phyloP scores from a whole-genome alignment of 352 stramenopile genomes.

The Globisporangium camurandrum region DNA sequence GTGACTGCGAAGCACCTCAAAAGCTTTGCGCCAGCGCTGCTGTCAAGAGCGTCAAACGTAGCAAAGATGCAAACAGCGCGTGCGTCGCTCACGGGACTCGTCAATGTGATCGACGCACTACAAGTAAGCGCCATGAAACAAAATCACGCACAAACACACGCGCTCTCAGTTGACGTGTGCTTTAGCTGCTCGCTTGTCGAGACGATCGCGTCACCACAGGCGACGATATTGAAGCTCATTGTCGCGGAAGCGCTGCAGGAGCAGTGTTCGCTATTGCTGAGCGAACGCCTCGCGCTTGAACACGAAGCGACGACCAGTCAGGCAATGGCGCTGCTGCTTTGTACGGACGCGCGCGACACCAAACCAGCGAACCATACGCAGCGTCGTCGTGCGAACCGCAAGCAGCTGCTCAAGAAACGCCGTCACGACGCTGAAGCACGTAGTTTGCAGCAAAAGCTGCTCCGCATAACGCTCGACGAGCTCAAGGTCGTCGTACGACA shows the following conservation, averaged over 20 bases:
- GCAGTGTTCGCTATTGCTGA: conserved; percentile 59
- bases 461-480: conserved; percentile 36
- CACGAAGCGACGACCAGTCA: conserved; percentile 16
- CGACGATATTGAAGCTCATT: conserved; percentile 51
- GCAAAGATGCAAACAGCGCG: neutral
- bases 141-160: conserved; percentile 1
- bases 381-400: conserved; percentile 47
- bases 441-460: conserved; percentile 24
- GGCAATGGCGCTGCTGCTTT: neutral
- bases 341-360: neutral
- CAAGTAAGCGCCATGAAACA: no score
- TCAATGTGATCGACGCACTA: conserved; percentile 6
- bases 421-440: conserved; percentile 33
- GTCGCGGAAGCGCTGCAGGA: conserved; percentile 68
- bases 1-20: conserved; percentile 15
- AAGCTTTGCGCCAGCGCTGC: neutral
- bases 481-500: conserved; percentile 21
- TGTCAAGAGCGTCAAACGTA: no score
- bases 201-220: conserved; percentile 33
- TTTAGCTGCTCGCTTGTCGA: conserved; percentile 42
- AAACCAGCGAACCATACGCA: conserved; percentile 35
- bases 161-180: conserved; percentile 17
- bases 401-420: conserved; percentile 60
- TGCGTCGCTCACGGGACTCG: conserved; percentile 4
- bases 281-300: conserved; percentile 39